These are phyloP conservation scores for Pouteria campechiana DNA, from an alignment of 179 eudicot species.

Conservation along the genomic window DNA sequence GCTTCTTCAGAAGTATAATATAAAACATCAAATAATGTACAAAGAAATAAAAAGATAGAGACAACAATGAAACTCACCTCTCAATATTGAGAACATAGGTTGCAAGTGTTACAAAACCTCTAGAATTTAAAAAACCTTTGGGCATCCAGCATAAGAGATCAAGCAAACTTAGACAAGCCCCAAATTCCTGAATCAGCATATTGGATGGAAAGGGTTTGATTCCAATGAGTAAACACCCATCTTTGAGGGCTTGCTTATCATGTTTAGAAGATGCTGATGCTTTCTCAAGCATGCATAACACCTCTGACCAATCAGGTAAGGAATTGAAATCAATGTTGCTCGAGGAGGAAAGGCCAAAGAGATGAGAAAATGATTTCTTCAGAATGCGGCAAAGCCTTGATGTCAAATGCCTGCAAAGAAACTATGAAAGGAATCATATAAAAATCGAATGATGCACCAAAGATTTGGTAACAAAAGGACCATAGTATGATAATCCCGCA, in stretches of 20 bases:
- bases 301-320: conserved; percentile 51
- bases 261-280: conserved; percentile 15
- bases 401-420: conserved; percentile 70
- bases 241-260: conserved; percentile 7
- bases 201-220: conserved; percentile 3
- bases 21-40: too few relatives aligned
- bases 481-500: too few relatives aligned
- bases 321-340: conserved; percentile 28
- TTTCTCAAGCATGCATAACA: conserved; percentile 22
- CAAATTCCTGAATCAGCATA: conserved; percentile 13
- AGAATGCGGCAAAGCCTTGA: conserved; percentile 44
- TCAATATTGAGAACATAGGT: conserved; percentile 62
- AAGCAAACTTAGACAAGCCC: conserved; percentile 45
- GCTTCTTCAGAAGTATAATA: too few relatives aligned
- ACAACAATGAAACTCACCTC: conserved; percentile 35
- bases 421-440: conserved; percentile 41
- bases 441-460: conserved; percentile 3
- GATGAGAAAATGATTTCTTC: conserved; percentile 29
- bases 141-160: conserved; percentile 49
- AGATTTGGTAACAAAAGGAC: too few relatives aligned
- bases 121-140: conserved; percentile 30
- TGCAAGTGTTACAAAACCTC: conserved; percentile 36
- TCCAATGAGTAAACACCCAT: conserved; percentile 5
- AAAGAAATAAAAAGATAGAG: conserved; percentile 1
- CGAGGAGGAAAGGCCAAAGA: conserved; percentile 21